Evolutionary conservation across 148 eudicot genomes (phyloP), one percentile per base, ranked within the genome.

Genomic region (Chenopodium formosanum): DNA sequence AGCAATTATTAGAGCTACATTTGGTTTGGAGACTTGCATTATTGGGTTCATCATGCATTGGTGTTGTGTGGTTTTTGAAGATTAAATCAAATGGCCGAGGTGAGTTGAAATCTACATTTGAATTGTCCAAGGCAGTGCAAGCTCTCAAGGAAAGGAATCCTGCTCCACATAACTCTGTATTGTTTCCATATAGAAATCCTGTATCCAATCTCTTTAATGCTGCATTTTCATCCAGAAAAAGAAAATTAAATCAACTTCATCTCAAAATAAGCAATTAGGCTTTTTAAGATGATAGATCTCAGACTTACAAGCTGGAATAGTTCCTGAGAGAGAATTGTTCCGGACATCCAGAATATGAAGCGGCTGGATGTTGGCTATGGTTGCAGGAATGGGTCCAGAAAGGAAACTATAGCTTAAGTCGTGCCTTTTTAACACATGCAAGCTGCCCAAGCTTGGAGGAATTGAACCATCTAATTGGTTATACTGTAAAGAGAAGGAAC

Each of bases 241-340:
- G n/a, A 77, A 10, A 64, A 0, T 19, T 31, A 58, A 80, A 53
- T 53, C 58, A 79, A 32, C 32, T 75, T 23, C 34, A 32, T 22
- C 16, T 23, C 13, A 16, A 2, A 82, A 34, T 22, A 56, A 37
- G 17, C 53, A 60, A 66, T 3, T 2, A 47, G 23, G 22, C 4
- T 13, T 17, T 1, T 1, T 20, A 75, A 29, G 17, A 37, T 13
- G 14, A 13, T 11, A 78, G 75, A 52, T 22, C 3, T 4, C 46
- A 32, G 75, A 81, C 90, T 88, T 76, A 94, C 99, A 91, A 52
- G 89, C 27, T 47, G 98, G 95, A 47, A 94, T 87, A 14, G 82
- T 81, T 31, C 99, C 99, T 23, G 92, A 82, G 53, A 97, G 93
- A 16, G 91, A 84, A 81, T 97, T 97, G 88, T 91, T 97, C 68